Evolutionary conservation across 1,284 basidiomycete genomes (phyloP), one percentile per base, ranked within the genome.

Genomic region (Puccinia novopanici): DNA sequence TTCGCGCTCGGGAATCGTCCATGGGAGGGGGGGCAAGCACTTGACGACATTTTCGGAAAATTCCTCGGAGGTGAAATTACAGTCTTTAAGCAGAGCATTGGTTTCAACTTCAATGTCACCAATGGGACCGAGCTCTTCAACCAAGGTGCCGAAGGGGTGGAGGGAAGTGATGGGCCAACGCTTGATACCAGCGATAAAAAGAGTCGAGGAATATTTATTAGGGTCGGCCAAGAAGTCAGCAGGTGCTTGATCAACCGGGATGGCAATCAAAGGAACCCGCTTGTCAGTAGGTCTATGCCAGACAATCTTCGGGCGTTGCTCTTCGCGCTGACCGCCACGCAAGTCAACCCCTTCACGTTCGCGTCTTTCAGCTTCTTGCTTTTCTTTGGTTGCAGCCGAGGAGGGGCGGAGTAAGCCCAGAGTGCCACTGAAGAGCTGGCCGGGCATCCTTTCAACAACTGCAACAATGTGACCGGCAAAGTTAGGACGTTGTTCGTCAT

Each of bases 221-320:
- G 94, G 92, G 85, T 95, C 94, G 85, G 95, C 93, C 82, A 99
- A 91, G 85, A 99, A 99, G 87, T 98, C 96, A 19, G 89, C 89
- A 4, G 97, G 97, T 0, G 97, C 96, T 87, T 99, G 97, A 85
- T 99, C 97, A 17, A 85, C 83, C n/a, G 96, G 97, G 83, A 99
- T 99, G 76, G 97, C 97, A 84, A 99, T 98, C 63, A 99, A 89
- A 73, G 97, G 97, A 6, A 99, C 97, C 82, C 97, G 93, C 88
- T 99, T 99, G 89, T 98, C 95, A 52, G 96, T 98, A 2, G 97
- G 97, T 87, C 98, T 96, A 89, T 99, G 98, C 97, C 97, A 99
- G 75, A 99, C 95, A 84, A 99, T 99, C 89, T 98, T 99, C 83
- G 96, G 97, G 61, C 95, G 91, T 54, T 86, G 84, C 86, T 94